Evolutionary conservation across 2,329 filamentous ascomycete species (phyloP), one percentile per base, ranked within the genome.

Genomic region (Plectosphaerella cucumerina): DNA sequence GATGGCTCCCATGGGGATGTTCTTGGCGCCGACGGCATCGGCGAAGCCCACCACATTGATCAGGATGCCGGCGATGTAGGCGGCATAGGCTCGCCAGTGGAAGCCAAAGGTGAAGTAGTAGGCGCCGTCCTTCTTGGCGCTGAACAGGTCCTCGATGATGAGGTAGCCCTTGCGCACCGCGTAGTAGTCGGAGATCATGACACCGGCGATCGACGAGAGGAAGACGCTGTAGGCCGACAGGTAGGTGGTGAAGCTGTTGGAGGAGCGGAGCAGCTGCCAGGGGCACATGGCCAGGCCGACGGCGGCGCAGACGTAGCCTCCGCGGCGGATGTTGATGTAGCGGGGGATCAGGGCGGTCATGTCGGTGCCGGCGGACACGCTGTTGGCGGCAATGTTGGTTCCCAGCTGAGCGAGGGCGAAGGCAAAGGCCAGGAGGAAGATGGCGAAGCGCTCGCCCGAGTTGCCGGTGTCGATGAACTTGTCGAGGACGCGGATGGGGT

Each of bases 21-120:
- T 56, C 17, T 62, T 65, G 3, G 47, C 37, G 1, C 90, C 90
- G 22, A 96, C 80, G 0, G 88, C 90, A 3, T 90, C 91, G 1
- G 85, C 90, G 58, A 97, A 97, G 1, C 92, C 92, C 5, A 96
- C 90, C 4, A 97, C 88, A 60, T 96, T 96, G 74, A 96, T 86
- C 5, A 94, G 65, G 55, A 96, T 95, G 12, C 91, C 91, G 1
- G 81, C 74, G 53, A 96, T 80, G 65, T 96, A 96, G 0, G 92
- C 89, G 1, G 75, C 80, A 60, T 96, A 97, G 2, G 83, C 92
- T 41, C 90, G 85, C 87, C 88, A 94, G 65, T 93, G 83, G 65
- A 95, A 71, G 18, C 92, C 92, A 46, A 70, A 80, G 0, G 72
- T 82, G 70, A 78, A 94, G 67, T 80, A 93, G 69, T 97, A 97